A percentile compares a stretch with the other conserved stretches of the same genome.
Conservation (phyloP, 1,139 yeast species). For the Lodderomyces theae region DNA sequence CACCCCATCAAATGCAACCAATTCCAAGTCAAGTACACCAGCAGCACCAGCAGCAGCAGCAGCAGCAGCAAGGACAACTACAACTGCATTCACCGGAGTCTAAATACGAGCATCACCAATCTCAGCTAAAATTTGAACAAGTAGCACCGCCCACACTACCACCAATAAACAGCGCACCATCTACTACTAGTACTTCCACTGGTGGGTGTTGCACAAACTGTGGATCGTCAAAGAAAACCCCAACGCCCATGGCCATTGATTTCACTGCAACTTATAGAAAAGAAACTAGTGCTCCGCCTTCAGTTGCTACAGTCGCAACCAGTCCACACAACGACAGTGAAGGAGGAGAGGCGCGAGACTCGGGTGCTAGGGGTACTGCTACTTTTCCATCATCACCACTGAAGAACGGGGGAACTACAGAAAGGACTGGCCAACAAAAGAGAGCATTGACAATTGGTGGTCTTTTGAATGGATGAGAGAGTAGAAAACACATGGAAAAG, state of each 20-base stretch:
- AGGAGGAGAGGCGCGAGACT: no score
- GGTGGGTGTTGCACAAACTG: conserved; percentile 13
- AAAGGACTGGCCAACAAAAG: conserved; percentile 5
- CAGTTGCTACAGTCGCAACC: not conserved
- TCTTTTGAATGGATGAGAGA: conserved; percentile 24
- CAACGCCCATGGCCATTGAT: conserved; percentile 28
- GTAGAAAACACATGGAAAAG: no score
- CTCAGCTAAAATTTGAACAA: no score
- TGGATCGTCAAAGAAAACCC: conserved; percentile 4
- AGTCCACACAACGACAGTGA: conserved; percentile 2
- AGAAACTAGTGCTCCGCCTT: conserved; percentile 3
- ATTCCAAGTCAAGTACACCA: conserved; percentile 1
- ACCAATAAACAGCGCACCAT: conserved; percentile 15
- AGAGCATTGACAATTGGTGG: conserved; percentile 36
- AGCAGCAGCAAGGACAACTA: not conserved
- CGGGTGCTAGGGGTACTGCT: no score
- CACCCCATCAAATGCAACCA: conserved; percentile 7
- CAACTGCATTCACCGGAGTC: no score
- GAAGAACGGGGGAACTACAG: conserved; percentile 3
- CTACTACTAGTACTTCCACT: conserved; percentile 4
- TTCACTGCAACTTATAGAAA: conserved; percentile 22
- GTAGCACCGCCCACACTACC: conserved; percentile 13
- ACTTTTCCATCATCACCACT: not conserved
- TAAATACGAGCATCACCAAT: no score
- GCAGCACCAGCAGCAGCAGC: not conserved